These are phyloP conservation scores for Colletotrichum cereale DNA, from an alignment of 2,329 filamentous ascomycete species.

Conservation along the genomic window DNA sequence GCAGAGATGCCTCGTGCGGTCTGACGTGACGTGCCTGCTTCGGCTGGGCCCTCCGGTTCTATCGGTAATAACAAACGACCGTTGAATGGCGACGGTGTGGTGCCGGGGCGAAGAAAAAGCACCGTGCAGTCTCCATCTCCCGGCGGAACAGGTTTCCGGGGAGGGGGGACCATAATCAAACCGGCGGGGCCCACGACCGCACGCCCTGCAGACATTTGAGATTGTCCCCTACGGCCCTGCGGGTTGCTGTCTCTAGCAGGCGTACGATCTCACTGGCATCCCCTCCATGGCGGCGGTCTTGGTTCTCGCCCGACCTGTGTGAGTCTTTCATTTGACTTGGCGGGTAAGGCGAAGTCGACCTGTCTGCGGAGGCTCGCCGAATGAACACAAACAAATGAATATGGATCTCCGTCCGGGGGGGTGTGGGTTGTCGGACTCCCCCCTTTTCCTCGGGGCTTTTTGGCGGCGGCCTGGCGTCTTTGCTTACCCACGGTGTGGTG, in stretches of 20 bases:
- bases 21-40: background rate
- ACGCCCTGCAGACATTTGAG: background rate
- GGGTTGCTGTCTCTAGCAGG: conserved; percentile 15
- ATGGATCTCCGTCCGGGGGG: background rate
- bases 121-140: background rate
- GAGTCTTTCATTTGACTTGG: background rate
- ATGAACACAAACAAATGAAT: background rate
- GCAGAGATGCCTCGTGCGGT: background rate
- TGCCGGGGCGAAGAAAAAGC: background rate
- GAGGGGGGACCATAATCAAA: too few relatives aligned
- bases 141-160: background rate
- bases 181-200: conserved; percentile 10
- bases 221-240: background rate
- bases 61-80: background rate
- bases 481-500: background rate
- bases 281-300: background rate
- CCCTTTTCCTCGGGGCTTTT: background rate
- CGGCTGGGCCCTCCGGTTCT: background rate
- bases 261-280: background rate
- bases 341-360: background rate
- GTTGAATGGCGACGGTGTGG: background rate
- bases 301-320: background rate
- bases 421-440: too few relatives aligned
- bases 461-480: background rate
- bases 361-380: background rate